Conservation (phyloP, 192 early-diverging fungal species). For the Backusella tuberculispora region DNA sequence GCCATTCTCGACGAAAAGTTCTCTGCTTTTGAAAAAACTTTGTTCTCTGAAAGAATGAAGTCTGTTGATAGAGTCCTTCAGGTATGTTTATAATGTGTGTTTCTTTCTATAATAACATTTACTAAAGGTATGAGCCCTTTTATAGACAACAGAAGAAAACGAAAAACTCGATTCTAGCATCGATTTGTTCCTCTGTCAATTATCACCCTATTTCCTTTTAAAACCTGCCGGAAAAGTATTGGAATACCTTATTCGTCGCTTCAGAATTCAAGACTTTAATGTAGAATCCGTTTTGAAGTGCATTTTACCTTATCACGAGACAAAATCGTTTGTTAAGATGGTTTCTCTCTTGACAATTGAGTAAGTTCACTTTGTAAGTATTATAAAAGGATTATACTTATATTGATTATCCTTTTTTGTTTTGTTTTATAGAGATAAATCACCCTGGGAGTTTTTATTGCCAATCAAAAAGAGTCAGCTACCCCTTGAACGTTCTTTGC, state of each 20-base stretch:
- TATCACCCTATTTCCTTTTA: constrained; percentile 87
- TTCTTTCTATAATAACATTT: neutral
- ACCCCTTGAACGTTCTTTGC: constrained; percentile 67
- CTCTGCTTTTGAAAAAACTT: constrained; percentile 62
- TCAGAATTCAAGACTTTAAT: constrained; percentile 88
- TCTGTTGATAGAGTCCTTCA: constrained; percentile 77
- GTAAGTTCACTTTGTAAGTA: constrained; percentile 39
- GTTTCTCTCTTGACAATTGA: constrained; percentile 72
- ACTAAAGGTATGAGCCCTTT: neutral
- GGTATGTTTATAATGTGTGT: constrained; percentile 38
- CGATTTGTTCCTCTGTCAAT: constrained; percentile 66
- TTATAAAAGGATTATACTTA: neutral
- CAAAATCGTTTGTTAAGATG: constrained; percentile 84
- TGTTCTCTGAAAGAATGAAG: constrained; percentile 86
- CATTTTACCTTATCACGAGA: constrained; percentile 94
- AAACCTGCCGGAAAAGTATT: constrained; percentile 84
- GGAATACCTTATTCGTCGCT: constrained; percentile 92
- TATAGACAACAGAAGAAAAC: constrained; percentile 80
- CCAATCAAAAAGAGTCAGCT: constrained; percentile 56
- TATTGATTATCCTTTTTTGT: neutral
- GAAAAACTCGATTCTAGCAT: constrained; percentile 78
- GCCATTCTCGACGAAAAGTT: constrained; percentile 67
- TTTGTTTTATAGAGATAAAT: constrained; percentile 41
- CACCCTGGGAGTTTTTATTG: constrained; percentile 63
- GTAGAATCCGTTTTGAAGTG: constrained; percentile 74